Conservation (phyloP, 23 red algal species). For the Agarophyton chilense region DNA sequence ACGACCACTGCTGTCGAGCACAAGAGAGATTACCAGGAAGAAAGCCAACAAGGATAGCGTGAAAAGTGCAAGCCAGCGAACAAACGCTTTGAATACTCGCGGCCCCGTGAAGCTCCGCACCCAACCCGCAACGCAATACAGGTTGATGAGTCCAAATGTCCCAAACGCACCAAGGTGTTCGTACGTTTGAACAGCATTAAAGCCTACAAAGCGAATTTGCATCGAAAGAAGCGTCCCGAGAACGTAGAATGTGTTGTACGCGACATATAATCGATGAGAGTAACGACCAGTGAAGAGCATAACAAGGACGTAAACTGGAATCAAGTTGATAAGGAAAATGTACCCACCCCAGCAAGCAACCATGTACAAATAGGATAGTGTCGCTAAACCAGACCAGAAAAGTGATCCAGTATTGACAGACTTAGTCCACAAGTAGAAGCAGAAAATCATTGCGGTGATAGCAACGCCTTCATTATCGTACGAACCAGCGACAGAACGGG, state of each 20-base stretch:
- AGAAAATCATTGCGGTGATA: slow-evolving; percentile 93
- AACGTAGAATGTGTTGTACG: slow-evolving; percentile 94
- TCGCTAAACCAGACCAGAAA: slow-evolving; percentile 72
- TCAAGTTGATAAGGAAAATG: slow-evolving; percentile 99
- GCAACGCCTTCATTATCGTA: slow-evolving; percentile 99
- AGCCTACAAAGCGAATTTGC: slow-evolving; percentile 99
- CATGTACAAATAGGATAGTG: slow-evolving; percentile 97
- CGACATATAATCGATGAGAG: slow-evolving; percentile 94
- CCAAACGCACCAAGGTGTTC: slow-evolving; percentile 94
- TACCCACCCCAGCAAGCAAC: slow-evolving; percentile 99
- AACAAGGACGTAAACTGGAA: slow-evolving; percentile 95
- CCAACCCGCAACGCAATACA: slow-evolving; percentile 82
- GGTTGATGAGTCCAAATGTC: slow-evolving; percentile 88
- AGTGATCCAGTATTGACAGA: slow-evolving; percentile 95
- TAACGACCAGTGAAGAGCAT: slow-evolving; percentile 92
- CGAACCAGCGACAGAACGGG: slow-evolving; percentile 89
- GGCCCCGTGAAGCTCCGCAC: slow-evolving; percentile 75
- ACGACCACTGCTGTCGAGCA: slow-evolving; percentile 66
- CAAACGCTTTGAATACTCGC: slow-evolving; percentile 70
- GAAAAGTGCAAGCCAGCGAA: slow-evolving; percentile 66
- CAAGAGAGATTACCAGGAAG: slow-evolving; percentile 52
- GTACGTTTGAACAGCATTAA: slow-evolving; percentile 89
- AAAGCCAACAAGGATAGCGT: slow-evolving; percentile 18
- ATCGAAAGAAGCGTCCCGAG: slow-evolving; percentile 97
- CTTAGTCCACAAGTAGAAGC: slow-evolving; percentile 89